A percentile compares a stretch with the other conserved stretches of the same genome.
Conservation (phyloP, 306 rosid species). For the Luffa acutangula region DNA sequence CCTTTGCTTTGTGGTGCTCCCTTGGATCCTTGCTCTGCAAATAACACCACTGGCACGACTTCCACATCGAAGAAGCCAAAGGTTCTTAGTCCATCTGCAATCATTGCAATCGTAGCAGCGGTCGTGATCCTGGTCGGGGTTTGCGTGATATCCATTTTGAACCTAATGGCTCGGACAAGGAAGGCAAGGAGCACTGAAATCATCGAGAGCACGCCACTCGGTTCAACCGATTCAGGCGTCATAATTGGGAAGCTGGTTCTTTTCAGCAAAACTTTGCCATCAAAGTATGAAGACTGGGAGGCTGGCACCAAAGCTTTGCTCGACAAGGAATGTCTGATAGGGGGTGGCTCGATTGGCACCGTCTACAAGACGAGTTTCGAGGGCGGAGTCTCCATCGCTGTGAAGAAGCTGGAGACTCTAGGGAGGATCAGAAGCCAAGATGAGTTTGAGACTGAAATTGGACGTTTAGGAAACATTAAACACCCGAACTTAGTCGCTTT, state of each 20-base stretch:
- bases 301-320: constrained; percentile 91
- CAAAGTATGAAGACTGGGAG: constrained; percentile 99
- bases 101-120: constrained; percentile 91
- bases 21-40: constrained; percentile 55
- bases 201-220: constrained; percentile 81
- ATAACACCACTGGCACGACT: constrained; percentile 23
- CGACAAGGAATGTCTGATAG: constrained; percentile 81
- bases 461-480: constrained; percentile 60
- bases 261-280: constrained; percentile 89
- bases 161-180: constrained; percentile 44
- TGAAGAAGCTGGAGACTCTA: constrained; percentile 82
- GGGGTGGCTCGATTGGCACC: constrained; percentile 83
- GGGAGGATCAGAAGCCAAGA: constrained; percentile 94
- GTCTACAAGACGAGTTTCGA: constrained; percentile 81
- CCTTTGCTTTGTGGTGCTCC: constrained; percentile 87
- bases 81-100: constrained; percentile 60
- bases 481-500: constrained; percentile 72
- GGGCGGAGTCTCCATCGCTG: constrained; percentile 85
- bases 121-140: constrained; percentile 78
- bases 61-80: constrained; percentile 36
- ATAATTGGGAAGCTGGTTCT: constrained; percentile 93
- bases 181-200: constrained; percentile 41
- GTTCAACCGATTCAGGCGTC: constrained; percentile 65
- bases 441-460: constrained; percentile 87
- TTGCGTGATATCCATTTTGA: constrained; percentile 75